Evolutionary conservation across 2,329 filamentous ascomycete species (phyloP).

Genomic region (Claviceps sp.): DNA sequence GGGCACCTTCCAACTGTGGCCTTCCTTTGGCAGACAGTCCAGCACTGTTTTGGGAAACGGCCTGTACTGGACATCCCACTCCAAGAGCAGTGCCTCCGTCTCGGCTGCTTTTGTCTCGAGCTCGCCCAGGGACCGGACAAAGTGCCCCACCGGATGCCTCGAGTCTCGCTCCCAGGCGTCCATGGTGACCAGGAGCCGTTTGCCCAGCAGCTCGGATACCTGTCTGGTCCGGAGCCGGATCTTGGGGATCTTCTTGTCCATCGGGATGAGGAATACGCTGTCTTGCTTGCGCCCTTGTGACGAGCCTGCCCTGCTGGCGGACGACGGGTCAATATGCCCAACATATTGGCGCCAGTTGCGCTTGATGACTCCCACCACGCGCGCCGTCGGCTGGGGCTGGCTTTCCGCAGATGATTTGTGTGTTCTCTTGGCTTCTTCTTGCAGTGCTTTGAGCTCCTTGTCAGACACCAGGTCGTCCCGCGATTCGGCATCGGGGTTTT

Average conservation of each 20-base stretch:
- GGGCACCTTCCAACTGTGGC: constrained; percentile 89
- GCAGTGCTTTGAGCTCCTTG: constrained; percentile 70
- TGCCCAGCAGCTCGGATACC: constrained; percentile 75
- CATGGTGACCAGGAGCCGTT: constrained; percentile 84
- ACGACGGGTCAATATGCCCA: constrained; percentile 82
- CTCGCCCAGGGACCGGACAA: constrained; percentile 84
- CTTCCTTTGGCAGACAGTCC: constrained; percentile 82
- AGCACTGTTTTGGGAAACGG: constrained; percentile 93
- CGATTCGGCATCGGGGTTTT: constrained; percentile 79
- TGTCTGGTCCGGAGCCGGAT: constrained; percentile 87
- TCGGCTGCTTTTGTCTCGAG: constrained; percentile 95
- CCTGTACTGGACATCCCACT: constrained; percentile 95
- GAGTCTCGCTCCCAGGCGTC: constrained; percentile 93
- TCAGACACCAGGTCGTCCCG: constrained; percentile 70
- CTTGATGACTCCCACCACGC: constrained; percentile 83
- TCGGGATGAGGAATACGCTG: constrained; percentile 87
- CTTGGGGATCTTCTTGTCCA: constrained; percentile 97
- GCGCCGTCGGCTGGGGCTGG: constrained; percentile 77
- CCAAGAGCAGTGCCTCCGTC: constrained; percentile 84
- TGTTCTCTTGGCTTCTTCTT: constrained; percentile 79
- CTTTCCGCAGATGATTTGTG: constrained; percentile 67
- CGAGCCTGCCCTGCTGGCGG: constrained; percentile 57
- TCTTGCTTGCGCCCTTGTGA: constrained; percentile 76
- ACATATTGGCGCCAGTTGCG: constrained; percentile 98
- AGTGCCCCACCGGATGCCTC: constrained; percentile 83